A percentile compares a stretch with the other conserved stretches of the same genome.
Conservation (phyloP, 768 basidiomycete genomes). For the Suillus plorans region DNA sequence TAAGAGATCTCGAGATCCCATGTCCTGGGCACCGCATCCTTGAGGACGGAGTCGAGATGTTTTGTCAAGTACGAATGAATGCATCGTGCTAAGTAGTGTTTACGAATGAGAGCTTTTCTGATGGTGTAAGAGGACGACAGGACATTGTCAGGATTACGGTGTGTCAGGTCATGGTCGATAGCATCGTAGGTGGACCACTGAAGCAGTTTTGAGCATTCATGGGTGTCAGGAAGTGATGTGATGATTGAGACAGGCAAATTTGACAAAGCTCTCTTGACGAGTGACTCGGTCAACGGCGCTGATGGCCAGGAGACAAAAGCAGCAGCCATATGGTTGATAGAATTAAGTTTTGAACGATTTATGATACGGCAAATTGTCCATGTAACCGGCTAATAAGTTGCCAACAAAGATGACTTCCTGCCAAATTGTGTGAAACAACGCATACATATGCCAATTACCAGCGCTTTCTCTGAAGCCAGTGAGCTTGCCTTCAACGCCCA, state of each 20-base stretch:
- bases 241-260: conserved; percentile 31
- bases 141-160: conserved; percentile 44
- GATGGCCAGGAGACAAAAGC: conserved; percentile 54
- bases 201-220: conserved; percentile 35
- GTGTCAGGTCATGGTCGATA: conserved; percentile 74
- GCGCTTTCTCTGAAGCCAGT: not conserved
- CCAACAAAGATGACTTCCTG: not conserved
- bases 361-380: not conserved
- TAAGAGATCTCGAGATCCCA: conserved; percentile 86
- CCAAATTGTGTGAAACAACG: not conserved
- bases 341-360: not conserved
- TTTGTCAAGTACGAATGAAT: conserved; percentile 75
- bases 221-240: conserved; percentile 22
- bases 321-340: not conserved
- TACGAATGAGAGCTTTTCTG: conserved; percentile 91
- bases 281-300: conserved; percentile 52
- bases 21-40: conserved; percentile 61
- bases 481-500: not conserved
- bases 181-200: conserved; percentile 91
- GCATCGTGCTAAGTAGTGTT: conserved; percentile 83
- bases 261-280: conserved; percentile 45
- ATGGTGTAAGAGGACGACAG: conserved; percentile 86
- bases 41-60: conserved; percentile 57
- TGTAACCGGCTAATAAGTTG: not conserved
- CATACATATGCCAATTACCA: not conserved